Evolutionary conservation across 768 basidiomycete genomes (phyloP).

Genomic region (Lentinula boryana): DNA sequence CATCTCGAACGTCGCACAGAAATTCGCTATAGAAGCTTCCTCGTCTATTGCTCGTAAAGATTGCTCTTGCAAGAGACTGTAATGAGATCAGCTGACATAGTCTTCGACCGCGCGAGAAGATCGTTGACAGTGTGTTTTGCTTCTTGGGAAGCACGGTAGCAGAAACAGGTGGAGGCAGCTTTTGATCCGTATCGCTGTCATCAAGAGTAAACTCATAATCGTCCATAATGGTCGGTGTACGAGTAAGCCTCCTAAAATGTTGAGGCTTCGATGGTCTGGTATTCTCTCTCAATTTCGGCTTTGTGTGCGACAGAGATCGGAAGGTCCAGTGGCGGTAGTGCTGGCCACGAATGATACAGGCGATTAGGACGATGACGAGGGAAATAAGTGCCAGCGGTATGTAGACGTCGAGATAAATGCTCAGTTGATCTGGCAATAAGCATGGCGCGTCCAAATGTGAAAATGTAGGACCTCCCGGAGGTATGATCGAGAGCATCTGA

Average conservation of each 20-base stretch:
- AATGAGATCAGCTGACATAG: neutral
- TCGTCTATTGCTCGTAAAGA: neutral
- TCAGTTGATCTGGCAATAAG: conserved; percentile 77
- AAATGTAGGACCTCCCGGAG: conserved; percentile 20
- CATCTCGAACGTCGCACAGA: conserved; percentile 33
- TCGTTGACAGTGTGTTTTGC: neutral
- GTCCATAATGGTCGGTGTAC: neutral
- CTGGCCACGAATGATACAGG: conserved; percentile 7
- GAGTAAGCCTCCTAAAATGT: neutral
- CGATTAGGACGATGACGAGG: conserved; percentile 35
- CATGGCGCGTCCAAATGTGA: conserved; percentile 58
- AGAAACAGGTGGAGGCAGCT: conserved; percentile 2
- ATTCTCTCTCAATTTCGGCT: conserved; percentile 7
- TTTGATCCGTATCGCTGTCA: neutral
- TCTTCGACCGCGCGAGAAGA: neutral
- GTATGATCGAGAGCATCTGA: conserved; percentile 76
- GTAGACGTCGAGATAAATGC: conserved; percentile 72
- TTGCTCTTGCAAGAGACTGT: conserved; percentile 2
- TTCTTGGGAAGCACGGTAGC: neutral
- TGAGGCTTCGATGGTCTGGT: neutral
- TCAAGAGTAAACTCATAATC: neutral
- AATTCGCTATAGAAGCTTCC: conserved; percentile 21
- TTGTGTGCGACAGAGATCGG: conserved; percentile 3
- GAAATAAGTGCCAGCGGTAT: conserved; percentile 62
- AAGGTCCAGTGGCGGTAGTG: conserved; percentile 1